phyloP scores from a whole-genome alignment of 176 grass and related monocot species.

The Miscanthus lutarioriparius region DNA sequence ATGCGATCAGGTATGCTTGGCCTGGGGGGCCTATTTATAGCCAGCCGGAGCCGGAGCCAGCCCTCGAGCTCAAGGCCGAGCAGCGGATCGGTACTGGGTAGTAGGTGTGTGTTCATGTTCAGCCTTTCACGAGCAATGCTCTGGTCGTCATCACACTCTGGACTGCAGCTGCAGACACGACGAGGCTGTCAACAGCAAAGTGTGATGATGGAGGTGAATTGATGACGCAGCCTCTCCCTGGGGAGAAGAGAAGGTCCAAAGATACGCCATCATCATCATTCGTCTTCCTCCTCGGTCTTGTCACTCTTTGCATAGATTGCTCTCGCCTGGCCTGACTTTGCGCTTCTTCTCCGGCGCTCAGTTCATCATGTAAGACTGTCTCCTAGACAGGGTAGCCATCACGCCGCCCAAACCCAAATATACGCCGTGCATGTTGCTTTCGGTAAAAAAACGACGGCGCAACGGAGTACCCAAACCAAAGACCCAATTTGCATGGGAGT shows the following conservation, averaged over 20 bases:
- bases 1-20: neutral
- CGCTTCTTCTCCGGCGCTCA: too few species aligned
- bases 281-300: constrained; percentile 13
- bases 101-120: neutral
- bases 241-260: constrained; percentile 11
- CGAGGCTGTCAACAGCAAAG: constrained; percentile 6
- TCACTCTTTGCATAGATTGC: neutral
- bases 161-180: constrained; percentile 12
- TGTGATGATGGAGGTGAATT: constrained; percentile 50
- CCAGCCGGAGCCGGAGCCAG: neutral
- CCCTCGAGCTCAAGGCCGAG: neutral
- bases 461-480: too few species aligned
- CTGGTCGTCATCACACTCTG: neutral
- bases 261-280: constrained; percentile 38
- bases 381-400: too few species aligned
- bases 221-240: constrained; percentile 33
- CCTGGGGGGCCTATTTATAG: neutral
- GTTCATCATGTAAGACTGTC: too few species aligned
- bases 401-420: too few species aligned
- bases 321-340: too few species aligned
- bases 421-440: too few species aligned
- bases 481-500: too few species aligned
- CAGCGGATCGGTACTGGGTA: neutral
- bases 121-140: neutral
- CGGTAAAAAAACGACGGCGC: too few species aligned